A percentile compares a stretch with the other conserved stretches of the same genome.
Evolutionary conservation across 163 green algal species (phyloP).

Genomic region (Coccomyxa subellipsoidea): DNA sequence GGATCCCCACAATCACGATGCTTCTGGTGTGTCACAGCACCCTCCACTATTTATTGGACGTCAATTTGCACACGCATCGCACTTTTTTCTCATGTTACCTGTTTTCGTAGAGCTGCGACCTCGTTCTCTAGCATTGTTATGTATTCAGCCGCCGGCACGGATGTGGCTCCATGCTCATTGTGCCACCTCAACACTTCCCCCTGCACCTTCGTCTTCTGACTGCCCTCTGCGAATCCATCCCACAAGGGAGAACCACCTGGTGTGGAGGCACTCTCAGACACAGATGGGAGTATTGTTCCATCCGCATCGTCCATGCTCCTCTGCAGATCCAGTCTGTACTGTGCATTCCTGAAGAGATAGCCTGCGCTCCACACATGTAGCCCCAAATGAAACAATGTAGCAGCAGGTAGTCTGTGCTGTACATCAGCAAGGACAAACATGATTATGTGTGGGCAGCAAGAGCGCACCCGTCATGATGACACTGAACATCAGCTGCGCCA

Average conservation of each 20-base stretch:
- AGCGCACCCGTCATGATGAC: slow-evolving; percentile 92
- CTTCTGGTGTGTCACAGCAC: too few relatives aligned
- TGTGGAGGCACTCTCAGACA: background rate
- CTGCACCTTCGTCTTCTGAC: slow-evolving; percentile 13
- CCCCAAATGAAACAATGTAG: too few relatives aligned
- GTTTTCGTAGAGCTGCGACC: slow-evolving; percentile 54
- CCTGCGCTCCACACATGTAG: background rate
- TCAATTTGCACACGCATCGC: too few relatives aligned
- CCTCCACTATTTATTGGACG: too few relatives aligned
- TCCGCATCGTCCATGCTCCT: slow-evolving; percentile 1
- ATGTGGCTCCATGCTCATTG: slow-evolving; percentile 57
- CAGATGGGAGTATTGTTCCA: background rate
- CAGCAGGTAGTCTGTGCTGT: too few relatives aligned
- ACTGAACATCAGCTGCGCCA: slow-evolving; percentile 85
- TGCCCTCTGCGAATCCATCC: slow-evolving; percentile 5
- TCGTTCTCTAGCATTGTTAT: slow-evolving; percentile 78
- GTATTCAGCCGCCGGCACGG: slow-evolving; percentile 65
- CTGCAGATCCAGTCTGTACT: slow-evolving; percentile 50
- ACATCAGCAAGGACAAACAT: too few relatives aligned
- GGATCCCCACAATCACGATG: background rate
- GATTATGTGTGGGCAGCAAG: too few relatives aligned
- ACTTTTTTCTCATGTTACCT: too few relatives aligned
- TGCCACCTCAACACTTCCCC: slow-evolving; percentile 88
- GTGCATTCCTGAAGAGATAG: slow-evolving; percentile 16
- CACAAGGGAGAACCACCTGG: background rate